Conservation (phyloP, 192 early-diverging fungal genomes). For the Coemansia sp. region DNA sequence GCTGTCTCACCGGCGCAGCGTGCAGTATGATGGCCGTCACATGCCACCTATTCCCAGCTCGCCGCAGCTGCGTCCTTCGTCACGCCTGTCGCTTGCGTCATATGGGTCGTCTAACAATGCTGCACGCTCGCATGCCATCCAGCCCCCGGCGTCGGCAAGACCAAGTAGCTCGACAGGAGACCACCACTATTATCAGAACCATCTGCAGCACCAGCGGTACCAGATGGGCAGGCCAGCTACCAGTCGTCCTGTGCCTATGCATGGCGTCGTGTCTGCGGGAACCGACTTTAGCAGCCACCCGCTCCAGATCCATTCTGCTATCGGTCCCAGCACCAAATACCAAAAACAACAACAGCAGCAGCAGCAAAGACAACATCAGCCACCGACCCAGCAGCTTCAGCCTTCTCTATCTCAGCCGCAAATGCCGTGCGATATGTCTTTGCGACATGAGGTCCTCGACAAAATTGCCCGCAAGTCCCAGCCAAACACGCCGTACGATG, state of each 20-base stretch:
- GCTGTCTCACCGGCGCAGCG: constrained; percentile 21
- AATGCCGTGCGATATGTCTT: constrained; percentile 21
- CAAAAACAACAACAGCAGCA: constrained; percentile 1
- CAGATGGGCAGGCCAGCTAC: not conserved
- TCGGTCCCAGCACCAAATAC: constrained; percentile 11
- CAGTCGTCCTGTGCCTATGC: constrained; percentile 14
- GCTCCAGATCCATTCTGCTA: constrained; percentile 34
- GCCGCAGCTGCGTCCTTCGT: constrained; percentile 28
- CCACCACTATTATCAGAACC: not conserved
- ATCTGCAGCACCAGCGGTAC: constrained; percentile 11
- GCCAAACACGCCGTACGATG: constrained; percentile 40
- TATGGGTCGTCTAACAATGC: not conserved
- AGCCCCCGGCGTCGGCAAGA: constrained; percentile 3
- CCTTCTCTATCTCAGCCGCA: constrained; percentile 1
- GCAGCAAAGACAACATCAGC: not conserved
- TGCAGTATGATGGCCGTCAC: constrained; percentile 19
- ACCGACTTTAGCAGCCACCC: constrained; percentile 28
- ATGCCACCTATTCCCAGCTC: constrained; percentile 40
- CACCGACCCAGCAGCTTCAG: not conserved
- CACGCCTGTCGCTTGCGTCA: constrained; percentile 35
- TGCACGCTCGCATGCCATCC: constrained; percentile 4
- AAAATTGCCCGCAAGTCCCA: constrained; percentile 47
- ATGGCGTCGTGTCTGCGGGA: constrained; percentile 6
- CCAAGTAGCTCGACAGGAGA: constrained; percentile 1
- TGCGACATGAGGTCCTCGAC: constrained; percentile 48